Percentiles rank a stretch among this genome's conserved stretches.
Conservation (phyloP, 108 stramenopile species). For the Skeletonema menzelii region DNA sequence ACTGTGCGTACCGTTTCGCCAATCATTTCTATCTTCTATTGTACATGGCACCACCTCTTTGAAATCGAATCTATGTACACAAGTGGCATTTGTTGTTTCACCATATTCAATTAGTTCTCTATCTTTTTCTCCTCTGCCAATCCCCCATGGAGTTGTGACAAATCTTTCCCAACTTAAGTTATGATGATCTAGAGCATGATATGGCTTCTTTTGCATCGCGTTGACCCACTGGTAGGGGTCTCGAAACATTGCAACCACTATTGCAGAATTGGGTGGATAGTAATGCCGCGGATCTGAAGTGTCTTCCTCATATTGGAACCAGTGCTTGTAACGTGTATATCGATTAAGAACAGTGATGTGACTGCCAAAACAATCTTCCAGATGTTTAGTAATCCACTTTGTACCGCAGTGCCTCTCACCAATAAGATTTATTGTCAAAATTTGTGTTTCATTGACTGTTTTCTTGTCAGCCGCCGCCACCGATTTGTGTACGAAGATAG, state of each 20-base stretch:
- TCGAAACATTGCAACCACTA: constrained; percentile 55
- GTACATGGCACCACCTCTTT: constrained; percentile 28
- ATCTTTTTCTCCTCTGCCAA: constrained; percentile 34
- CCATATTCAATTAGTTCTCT: constrained; percentile 19
- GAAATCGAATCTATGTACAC: constrained; percentile 28
- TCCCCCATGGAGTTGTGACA: constrained; percentile 46
- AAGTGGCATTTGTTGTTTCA: constrained; percentile 14
- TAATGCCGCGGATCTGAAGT: not conserved
- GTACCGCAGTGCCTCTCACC: constrained; percentile 56
- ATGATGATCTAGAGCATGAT: constrained; percentile 52
- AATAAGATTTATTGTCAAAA: constrained; percentile 37
- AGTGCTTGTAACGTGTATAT: constrained; percentile 42
- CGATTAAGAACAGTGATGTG: constrained; percentile 17
- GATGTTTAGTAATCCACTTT: constrained; percentile 48
- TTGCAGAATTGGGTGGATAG: constrained; percentile 11
- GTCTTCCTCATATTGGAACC: constrained; percentile 49
- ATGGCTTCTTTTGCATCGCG: constrained; percentile 51
- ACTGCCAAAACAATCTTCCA: constrained; percentile 30
- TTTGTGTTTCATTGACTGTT: not conserved
- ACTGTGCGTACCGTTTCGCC: constrained; percentile 16
- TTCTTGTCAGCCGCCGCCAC: not conserved
- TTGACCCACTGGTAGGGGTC: constrained; percentile 67
- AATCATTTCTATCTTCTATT: constrained; percentile 18
- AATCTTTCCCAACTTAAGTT: constrained; percentile 48
- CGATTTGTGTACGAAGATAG: not conserved